These are phyloP conservation scores for Zizania palustris DNA, from an alignment of 202 grass and related monocot genomes.

Conservation along the genomic window DNA sequence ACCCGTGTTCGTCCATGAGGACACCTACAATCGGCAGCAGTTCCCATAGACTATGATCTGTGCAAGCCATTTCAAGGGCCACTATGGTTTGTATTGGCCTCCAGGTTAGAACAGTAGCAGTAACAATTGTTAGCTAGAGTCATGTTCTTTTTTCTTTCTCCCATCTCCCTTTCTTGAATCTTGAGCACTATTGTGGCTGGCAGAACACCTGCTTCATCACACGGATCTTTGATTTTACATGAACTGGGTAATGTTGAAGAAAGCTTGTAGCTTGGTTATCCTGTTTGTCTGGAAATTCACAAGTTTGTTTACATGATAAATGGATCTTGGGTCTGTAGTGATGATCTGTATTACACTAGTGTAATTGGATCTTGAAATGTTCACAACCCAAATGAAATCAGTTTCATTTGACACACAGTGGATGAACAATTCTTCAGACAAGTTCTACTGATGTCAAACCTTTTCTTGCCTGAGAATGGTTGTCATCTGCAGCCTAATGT, in stretches of 20 bases:
- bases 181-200: not conserved
- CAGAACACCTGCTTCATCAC: slow-evolving; percentile 39
- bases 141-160: not conserved
- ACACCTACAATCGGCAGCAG: slow-evolving; percentile 90
- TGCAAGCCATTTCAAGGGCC: not conserved
- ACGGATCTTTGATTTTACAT: slow-evolving; percentile 41
- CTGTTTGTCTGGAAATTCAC: slow-evolving; percentile 4
- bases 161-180: not conserved
- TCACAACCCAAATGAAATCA: not conserved
- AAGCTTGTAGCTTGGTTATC: slow-evolving; percentile 9
- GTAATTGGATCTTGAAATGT: slow-evolving; percentile 10
- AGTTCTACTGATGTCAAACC: slow-evolving; percentile 31
- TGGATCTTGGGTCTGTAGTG: not conserved
- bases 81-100: slow-evolving; percentile 51
- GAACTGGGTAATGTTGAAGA: slow-evolving; percentile 49
- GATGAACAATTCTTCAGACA: slow-evolving; percentile 18
- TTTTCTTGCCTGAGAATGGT: slow-evolving; percentile 83
- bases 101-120: slow-evolving; percentile 48
- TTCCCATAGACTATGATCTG: slow-evolving; percentile 48
- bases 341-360: not conserved
- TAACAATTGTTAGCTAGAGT: slow-evolving; percentile 44
- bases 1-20: slow-evolving; percentile 91
- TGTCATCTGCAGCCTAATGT: slow-evolving; percentile 61
- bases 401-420: not conserved
- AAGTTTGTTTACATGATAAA: not conserved